Evolutionary conservation across 139 green algal species (phyloP).

Genomic region (Chlamydomonas schloesseri): DNA sequence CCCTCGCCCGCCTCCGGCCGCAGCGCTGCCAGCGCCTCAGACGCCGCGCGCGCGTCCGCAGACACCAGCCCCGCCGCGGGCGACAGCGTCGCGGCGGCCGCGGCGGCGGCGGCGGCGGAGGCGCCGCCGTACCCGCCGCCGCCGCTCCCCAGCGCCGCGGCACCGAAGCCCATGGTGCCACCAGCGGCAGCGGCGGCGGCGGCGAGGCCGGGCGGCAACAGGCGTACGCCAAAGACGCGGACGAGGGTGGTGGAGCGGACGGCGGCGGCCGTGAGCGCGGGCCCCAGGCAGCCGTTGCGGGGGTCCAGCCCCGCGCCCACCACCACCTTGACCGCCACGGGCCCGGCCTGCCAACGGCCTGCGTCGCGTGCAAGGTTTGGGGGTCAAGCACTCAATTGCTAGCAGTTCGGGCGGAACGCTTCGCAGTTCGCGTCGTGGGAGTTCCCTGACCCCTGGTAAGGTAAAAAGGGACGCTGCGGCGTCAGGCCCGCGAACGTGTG

Average conservation of each 20-base stretch:
- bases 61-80: neutral
- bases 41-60: neutral
- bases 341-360: constrained; percentile 21
- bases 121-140: too few species aligned
- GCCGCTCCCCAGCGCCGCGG: neutral
- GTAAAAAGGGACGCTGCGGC: too few species aligned
- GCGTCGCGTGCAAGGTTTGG: neutral
- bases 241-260: neutral
- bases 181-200: neutral
- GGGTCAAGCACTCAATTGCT: too few species aligned
- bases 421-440: too few species aligned
- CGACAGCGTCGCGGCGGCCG: neutral
- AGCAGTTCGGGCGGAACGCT: too few species aligned
- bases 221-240: constrained; percentile 4
- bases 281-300: neutral
- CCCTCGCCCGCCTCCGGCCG: constrained; percentile 1
- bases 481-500: too few species aligned
- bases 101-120: too few species aligned
- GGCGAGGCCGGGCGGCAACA: neutral
- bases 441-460: too few species aligned
- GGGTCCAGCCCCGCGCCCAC: neutral
- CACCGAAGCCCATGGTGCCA: too few species aligned
- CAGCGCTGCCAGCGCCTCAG: neutral
- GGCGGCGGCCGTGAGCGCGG: constrained; percentile 11
- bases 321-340: constrained; percentile 20